Base-by-base conservation (phyloP, 495 filamentous ascomycete species). In the Tuber indicum region DNA sequence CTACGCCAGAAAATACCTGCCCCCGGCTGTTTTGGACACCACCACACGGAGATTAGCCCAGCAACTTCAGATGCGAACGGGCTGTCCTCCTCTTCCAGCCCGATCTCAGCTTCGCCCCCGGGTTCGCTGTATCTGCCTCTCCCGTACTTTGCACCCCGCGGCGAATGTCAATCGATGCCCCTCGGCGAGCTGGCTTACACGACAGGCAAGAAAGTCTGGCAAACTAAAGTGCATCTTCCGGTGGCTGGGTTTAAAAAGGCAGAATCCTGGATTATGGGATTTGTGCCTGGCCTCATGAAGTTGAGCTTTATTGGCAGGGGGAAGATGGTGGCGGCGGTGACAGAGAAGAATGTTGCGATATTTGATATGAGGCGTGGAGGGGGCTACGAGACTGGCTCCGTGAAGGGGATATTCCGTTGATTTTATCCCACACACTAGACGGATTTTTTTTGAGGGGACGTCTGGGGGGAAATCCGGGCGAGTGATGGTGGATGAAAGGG, bases 281-380 rank as follows among this genome's bases (percentile, higher is more conserved):
- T 75, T 42, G 75, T 79, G 73, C 78, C 77, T 5, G 52, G 70
- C n/a, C 52, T 79, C n/a, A 71, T 75, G 70, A 76, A 45, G 43
- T 36, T 79, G n/a, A 73, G 78, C 52, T 80, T 80, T 36, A 74
- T 80, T 23, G 78, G 78, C 21, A 75, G 73, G 73, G 77, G 78
- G 2, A 75, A 62, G 73, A 79, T 72, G 44, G 70, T 79, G n/a
- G 36, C 75, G 39, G 77, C 73, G 17, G 77, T 71, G 49, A 80
- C 77, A 19, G 74, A 70, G 41, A 73, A 80, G 42, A 73, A 71
- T 44, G 72, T 80, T 17, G 62, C 75, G 19, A 73, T 76, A 36
- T 78, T 77, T 52, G 78, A 80, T 26, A 79, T 80, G 76, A 72
- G 78, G 70, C 41, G 41, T n/a, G 44, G 71, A 17, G 71, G 26